Evolutionary conservation across 2,329 filamentous ascomycete species (phyloP), one percentile per base, ranked within the genome.

Genomic region (Colletotrichum melonis): DNA sequence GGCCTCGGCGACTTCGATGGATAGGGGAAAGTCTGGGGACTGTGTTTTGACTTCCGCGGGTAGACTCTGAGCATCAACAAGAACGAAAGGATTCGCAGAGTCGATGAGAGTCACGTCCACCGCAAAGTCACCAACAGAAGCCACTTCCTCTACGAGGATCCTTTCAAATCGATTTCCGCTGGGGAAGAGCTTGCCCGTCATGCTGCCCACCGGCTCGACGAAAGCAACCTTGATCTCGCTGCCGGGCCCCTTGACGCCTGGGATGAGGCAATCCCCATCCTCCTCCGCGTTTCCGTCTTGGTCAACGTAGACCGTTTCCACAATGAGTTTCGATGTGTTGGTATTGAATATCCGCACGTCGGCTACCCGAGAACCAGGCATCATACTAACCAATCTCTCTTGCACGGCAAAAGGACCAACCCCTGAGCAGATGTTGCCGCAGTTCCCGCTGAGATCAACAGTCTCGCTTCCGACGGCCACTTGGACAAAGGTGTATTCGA

Each of bases 401-500:
- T 92, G 86, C 8, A 90, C 82, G 0, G 89, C 90, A 77, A 89
- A 92, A 0, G 90, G 90, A 0, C 89, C 91, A 35, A 92, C 86
- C 0, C 86, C 89, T 22, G 86, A 85, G n/a, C 83, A 88, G 85
- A 92, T 89, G 74, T 92, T 92, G 5, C 90, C 90, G 76, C 90
- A 92, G 72, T 91, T 92, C 2, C 90, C 89, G 0, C 87, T 87
- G 54, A 89, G 84, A 74, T 92, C 90, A 2, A 92, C 84, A 9
- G 85, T 82, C 5, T 84, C 84, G 63, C 87, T 85, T 26, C 88
- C 87, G 60, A 92, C 86, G 0, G 88, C 89, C 1, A 92, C 83
- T 60, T 90, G 89, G 0, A 91, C 86, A 76, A 92, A 92, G 0
- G 90, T 92, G 76, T 89, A 92, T 63, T 92, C 89, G 9, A 92